Evolutionary conservation across 176 grass and related monocot genomes (phyloP), one percentile per base, ranked within the genome.

Genomic region (Thinopyrum elongatum): DNA sequence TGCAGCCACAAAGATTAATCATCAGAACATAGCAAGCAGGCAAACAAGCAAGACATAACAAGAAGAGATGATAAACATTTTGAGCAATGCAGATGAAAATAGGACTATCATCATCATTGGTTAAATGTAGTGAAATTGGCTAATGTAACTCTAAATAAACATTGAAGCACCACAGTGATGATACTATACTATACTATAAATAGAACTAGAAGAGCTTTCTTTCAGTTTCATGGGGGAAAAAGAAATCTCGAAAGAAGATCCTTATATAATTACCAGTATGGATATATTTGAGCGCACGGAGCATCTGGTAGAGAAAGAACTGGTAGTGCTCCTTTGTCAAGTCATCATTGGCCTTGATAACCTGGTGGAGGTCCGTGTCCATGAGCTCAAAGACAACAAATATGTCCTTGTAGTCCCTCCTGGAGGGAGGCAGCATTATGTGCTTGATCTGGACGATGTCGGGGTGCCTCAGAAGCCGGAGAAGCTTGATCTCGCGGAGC

Each of bases 371-470:
- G 79, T 98, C 96, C 0, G 95, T 95, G 63, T 98, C 95, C 95
- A 98, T 98, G 5, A 98, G 89, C 41, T 98, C 95, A 51, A 98
- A 98, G 4, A 98, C 95, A 84, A 98, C 93, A 78, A 90, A 98
- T 69, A 98, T 95, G 81, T 98, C 95, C 70, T 59, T 98, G 51
- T 93, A 98, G 59, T 95, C 95, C 85, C 88, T 98, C 79, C 88
- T 95, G 5, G 91, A 95, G 3, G 89, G 89, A 29, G 95, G 95
- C 73, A 98, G 26, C 93, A 98, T 95, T 25, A 98, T 93, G 74
- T 98, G 95, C 38, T 95, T 98, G 51, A 98, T 98, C 78, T 98
- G 93, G 0, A 98, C 95, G 80, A 98, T 98, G 69, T 98, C 95
- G 4, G 95, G 95, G 79, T 98, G 95, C 70, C 88, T 80, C 31